These are phyloP conservation scores for Clavispora vitiphila DNA, from an alignment of 805 yeast genomes.

Conservation along the genomic window DNA sequence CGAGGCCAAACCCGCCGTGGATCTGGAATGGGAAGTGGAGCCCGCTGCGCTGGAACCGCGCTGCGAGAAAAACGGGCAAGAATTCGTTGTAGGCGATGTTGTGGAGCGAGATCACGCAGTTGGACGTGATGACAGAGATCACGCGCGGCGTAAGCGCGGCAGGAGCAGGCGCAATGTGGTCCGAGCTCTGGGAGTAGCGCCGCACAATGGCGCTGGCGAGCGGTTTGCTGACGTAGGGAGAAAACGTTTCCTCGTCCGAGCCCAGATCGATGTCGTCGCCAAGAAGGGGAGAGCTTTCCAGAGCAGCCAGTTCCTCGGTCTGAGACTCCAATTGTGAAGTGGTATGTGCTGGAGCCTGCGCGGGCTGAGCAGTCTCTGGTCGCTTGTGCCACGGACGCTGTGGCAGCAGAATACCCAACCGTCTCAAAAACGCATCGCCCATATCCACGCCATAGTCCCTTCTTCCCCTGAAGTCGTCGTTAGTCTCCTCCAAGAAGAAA, in stretches of 20 bases:
- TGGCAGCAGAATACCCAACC: slow-evolving; percentile 17
- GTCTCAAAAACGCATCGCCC: slow-evolving; percentile 32
- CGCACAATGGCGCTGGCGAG: slow-evolving; percentile 12
- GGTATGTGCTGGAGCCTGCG: too few species aligned
- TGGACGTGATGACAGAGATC: slow-evolving; percentile 26
- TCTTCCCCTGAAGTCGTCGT: slow-evolving; percentile 30
- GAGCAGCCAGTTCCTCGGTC: too few species aligned
- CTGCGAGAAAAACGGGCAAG: slow-evolving; percentile 34
- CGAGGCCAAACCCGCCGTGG: slow-evolving; percentile 34
- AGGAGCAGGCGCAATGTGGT: not conserved
- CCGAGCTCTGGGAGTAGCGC: slow-evolving; percentile 12
- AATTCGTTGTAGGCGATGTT: slow-evolving; percentile 30
- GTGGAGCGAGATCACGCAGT: slow-evolving; percentile 31
- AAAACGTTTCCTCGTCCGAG: slow-evolving; percentile 4
- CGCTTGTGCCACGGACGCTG: slow-evolving; percentile 18
- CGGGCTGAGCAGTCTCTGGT: too few species aligned
- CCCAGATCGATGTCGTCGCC: not conserved
- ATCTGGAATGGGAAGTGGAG: slow-evolving; percentile 31
- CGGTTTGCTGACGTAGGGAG: slow-evolving; percentile 4
- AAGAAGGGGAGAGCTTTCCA: not conserved
- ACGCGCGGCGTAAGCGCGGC: slow-evolving; percentile 27
- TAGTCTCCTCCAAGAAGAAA: slow-evolving; percentile 53
- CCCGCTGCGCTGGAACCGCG: slow-evolving; percentile 20
- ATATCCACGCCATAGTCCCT: slow-evolving; percentile 42
- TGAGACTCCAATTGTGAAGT: too few species aligned